Base-by-base conservation (phyloP, 2,329 filamentous ascomycete species). In the Allantophomopsis cytisporea region DNA sequence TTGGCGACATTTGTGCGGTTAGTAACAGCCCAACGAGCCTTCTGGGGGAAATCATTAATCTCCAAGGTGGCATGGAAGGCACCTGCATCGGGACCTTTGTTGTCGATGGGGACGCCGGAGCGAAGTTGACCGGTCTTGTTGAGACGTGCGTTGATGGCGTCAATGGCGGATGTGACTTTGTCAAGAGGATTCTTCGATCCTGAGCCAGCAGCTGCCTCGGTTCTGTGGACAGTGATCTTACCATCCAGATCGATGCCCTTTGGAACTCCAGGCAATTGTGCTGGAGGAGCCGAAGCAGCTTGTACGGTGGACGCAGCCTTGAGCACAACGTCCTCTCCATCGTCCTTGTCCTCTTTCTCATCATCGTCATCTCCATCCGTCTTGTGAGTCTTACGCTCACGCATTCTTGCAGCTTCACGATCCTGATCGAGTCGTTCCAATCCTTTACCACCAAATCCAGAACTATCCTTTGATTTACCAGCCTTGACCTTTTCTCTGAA, bases 11-110 rank as follows among this genome's bases (percentile, higher is more conserved):
- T 98, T 30, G 91, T 96, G 47, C 91, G 78, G 60, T 98, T 98
- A 31, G 91, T 98, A 63, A 98, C 91, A 10, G 87, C 89, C 91
- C 91, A 98, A 51, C 91, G 77, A 47, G 91, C 91, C 68, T 95
- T 96, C 59, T 98, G 91, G 28, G 91, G 91, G 61, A 96, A 96
- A 62, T 98, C 91, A 61, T 98, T 98, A 73, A 98, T 98, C 61
- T 96, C 91, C 45, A 98, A 70, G 4, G 89, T 96, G 13, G 91
- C 88, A 59, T 98, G 91, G 71, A 87, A 98, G 1, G 88, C 87
- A 38, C 91, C 91, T 3, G 91, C 91, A 59, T 98, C 91, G 1
- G 91, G 91, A 1, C 91, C 91, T 61, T 95, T 95, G 65, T 98
- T 98, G 65, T 98, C 91, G 56, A 95, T 93, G 7, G 91, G 87